A percentile compares a stretch with the other conserved stretches of the same genome.
These are phyloP conservation scores for Ascochyta koolunga DNA, from an alignment of 2,329 filamentous ascomycete genomes.

Conservation along the genomic window DNA sequence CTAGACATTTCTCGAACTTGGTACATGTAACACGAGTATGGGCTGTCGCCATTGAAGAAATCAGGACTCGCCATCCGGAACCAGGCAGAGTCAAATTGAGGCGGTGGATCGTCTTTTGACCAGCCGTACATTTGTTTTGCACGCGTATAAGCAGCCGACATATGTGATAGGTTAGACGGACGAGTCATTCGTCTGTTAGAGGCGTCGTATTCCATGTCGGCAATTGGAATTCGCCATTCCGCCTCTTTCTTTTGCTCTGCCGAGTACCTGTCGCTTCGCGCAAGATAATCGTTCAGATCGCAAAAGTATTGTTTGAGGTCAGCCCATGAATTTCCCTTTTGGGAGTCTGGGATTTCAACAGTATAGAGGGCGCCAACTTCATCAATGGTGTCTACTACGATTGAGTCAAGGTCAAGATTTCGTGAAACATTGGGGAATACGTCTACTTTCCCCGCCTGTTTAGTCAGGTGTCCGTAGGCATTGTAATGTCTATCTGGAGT, in stretches of 20 bases:
- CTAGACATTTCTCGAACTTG: constrained; percentile 17
- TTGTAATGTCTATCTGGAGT: not conserved
- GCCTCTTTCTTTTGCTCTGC: constrained; percentile 8
- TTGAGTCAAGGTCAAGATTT: not conserved
- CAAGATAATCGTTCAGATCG: not conserved
- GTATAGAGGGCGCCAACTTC: not conserved
- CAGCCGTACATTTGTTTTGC: not conserved
- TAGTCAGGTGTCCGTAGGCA: not conserved
- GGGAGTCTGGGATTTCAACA: not conserved
- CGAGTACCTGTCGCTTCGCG: not conserved
- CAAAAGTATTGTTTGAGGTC: not conserved
- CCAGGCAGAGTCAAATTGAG: not conserved
- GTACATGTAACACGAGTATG: not conserved
- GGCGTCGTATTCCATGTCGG: constrained; percentile 13
- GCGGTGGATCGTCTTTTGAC: not conserved
- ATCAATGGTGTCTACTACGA: not conserved
- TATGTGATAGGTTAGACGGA: not conserved
- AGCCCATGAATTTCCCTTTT: not conserved
- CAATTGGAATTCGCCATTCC: constrained; percentile 19
- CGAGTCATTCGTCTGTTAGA: not conserved
- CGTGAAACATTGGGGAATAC: not conserved
- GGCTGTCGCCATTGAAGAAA: not conserved
- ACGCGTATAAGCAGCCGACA: not conserved
- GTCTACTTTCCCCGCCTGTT: not conserved
- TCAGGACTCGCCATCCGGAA: not conserved